Conservation (phyloP, 352 stramenopile genomes). For the Phytopythium chamaehyphon region DNA sequence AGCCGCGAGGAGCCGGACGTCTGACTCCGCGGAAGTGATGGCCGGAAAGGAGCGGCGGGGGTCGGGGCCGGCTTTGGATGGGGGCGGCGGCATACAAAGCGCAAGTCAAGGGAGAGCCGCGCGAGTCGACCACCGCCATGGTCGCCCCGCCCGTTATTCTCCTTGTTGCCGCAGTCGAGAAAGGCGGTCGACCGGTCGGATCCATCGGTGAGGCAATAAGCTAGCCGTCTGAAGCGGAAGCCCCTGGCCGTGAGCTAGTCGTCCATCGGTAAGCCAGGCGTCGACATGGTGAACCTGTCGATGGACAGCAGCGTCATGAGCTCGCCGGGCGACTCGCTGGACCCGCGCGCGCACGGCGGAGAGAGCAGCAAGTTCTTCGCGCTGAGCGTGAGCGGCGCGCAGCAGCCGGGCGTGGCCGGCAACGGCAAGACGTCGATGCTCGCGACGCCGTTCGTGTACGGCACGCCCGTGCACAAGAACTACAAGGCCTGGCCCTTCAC, state of each 20-base stretch:
- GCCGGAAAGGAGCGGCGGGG: neutral
- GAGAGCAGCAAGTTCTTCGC: slow-evolving; percentile 73
- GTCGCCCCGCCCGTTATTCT: too few relatives aligned
- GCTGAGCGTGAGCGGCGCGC: slow-evolving; percentile 50
- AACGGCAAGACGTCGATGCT: slow-evolving; percentile 45
- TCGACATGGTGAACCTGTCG: slow-evolving; percentile 38
- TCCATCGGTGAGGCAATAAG: too few relatives aligned
- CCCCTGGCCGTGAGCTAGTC: too few relatives aligned
- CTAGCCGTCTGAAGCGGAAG: too few relatives aligned
- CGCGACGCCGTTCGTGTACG: slow-evolving; percentile 69
- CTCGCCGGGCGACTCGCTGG: slow-evolving; percentile 31
- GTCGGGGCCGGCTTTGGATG: too few relatives aligned
- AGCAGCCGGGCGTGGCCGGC: slow-evolving; percentile 13
- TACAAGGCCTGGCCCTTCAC: slow-evolving; percentile 82
- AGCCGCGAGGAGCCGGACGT: neutral
- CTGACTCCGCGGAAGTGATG: slow-evolving; percentile 4
- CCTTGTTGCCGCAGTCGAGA: neutral
- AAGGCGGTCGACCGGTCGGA: too few relatives aligned
- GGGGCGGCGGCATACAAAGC: too few relatives aligned
- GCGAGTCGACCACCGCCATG: neutral
- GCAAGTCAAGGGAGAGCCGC: neutral
- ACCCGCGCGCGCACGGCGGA: slow-evolving; percentile 19
- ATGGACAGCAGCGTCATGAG: slow-evolving; percentile 38
- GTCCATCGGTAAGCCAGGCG: too few relatives aligned
- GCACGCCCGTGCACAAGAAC: slow-evolving; percentile 70